phyloP scores from a whole-genome alignment of 345 rosid species.

The Luvunga scandens region DNA sequence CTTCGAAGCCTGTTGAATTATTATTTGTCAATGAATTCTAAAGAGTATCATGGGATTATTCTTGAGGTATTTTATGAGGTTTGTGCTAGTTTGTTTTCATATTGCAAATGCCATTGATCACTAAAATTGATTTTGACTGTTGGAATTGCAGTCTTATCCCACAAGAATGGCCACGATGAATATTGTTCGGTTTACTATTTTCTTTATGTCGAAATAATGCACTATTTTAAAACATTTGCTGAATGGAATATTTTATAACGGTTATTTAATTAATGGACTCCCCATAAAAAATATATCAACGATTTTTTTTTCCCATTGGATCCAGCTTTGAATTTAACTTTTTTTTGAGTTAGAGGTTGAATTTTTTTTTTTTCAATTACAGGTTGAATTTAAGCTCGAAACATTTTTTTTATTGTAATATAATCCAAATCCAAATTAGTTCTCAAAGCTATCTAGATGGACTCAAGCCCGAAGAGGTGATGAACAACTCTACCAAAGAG shows the following conservation, averaged over 20 bases:
- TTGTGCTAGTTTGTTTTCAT: conserved; percentile 59
- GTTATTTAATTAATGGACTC: no score
- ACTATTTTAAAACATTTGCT: not conserved
- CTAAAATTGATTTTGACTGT: not conserved
- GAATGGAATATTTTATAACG: not conserved
- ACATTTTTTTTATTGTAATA: no score
- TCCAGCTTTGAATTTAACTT: no score
- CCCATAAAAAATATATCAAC: no score
- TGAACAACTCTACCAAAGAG: no score
- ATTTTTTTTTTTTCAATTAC: no score
- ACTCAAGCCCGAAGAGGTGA: no score
- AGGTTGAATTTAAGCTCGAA: no score
- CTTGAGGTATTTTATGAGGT: conserved; percentile 82
- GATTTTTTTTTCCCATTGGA: no score
- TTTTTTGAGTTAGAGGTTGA: no score
- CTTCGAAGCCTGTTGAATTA: conserved; percentile 78
- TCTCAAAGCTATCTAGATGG: no score
- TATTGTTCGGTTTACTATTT: not conserved
- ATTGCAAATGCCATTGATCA: conserved; percentile 42
- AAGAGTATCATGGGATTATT: conserved; percentile 55
- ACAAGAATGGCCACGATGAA: not conserved
- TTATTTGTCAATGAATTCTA: conserved; percentile 73
- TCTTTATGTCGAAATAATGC: not conserved
- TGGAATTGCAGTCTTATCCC: not conserved
- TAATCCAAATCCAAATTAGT: no score